Conservation (phyloP, 2,329 filamentous ascomycete species). For the Pseudogymnoascus sp. region DNA sequence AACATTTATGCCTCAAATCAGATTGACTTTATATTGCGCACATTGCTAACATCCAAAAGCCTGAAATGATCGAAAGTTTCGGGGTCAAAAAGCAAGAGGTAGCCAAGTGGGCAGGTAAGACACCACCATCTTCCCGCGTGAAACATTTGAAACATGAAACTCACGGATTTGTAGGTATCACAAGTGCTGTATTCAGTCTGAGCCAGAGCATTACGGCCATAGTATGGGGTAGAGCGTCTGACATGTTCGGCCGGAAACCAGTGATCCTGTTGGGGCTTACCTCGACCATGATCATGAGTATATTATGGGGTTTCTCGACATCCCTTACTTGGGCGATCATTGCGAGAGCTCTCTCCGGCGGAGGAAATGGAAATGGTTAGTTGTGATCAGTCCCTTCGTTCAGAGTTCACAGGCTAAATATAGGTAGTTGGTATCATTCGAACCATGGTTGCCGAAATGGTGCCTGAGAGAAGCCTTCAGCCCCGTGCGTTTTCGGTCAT, state of each 20-base stretch:
- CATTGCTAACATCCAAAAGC: conserved; percentile 33
- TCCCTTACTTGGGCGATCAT: conserved; percentile 71
- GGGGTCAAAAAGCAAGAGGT: conserved; percentile 62
- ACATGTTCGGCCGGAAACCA: conserved; percentile 72
- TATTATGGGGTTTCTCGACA: conserved; percentile 77
- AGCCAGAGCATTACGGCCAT: conserved; percentile 65
- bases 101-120: conserved; percentile 64
- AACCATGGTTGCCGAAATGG: conserved; percentile 88
- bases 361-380: conserved; percentile 74
- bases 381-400: conserved; percentile 11
- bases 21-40: not conserved
- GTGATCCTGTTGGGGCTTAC: conserved; percentile 65
- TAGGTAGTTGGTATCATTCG: conserved; percentile 71
- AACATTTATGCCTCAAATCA: not conserved
- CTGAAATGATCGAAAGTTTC: conserved; percentile 78
- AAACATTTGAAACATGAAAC: conserved; percentile 12
- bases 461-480: conserved; percentile 77
- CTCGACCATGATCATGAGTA: conserved; percentile 71
- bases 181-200: conserved; percentile 63
- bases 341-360: conserved; percentile 69
- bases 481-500: conserved; percentile 86
- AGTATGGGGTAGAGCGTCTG: conserved; percentile 67
- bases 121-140: not conserved
- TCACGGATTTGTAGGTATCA: conserved; percentile 33
- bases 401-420: conserved; percentile 16